These are phyloP conservation scores for Mycena olivaceomarginata DNA, from an alignment of 768 basidiomycete species.

Conservation along the genomic window DNA sequence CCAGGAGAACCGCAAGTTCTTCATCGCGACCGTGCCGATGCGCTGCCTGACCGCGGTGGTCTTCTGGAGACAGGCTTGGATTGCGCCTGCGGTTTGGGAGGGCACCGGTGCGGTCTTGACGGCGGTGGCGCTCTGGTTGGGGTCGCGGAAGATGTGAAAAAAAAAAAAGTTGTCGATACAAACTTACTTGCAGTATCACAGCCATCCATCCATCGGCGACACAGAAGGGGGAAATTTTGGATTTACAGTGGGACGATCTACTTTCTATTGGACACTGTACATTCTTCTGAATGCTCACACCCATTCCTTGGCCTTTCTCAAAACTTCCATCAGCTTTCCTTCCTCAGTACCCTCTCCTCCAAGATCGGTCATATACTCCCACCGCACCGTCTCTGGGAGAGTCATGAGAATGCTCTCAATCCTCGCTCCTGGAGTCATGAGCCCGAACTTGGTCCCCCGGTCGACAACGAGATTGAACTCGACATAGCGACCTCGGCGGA, in stretches of 20 bases:
- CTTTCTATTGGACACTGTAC: neutral
- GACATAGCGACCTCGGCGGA: slow-evolving; percentile 94
- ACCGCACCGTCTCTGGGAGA: slow-evolving; percentile 89
- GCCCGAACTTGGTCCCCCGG: slow-evolving; percentile 91
- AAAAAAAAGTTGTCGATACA: neutral
- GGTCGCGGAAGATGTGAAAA: neutral
- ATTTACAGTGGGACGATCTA: too few species aligned
- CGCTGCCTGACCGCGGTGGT: neutral
- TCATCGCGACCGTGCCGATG: slow-evolving; percentile 13
- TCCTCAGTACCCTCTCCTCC: slow-evolving; percentile 82
- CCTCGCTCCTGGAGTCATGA: slow-evolving; percentile 89
- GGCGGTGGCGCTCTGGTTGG: neutral
- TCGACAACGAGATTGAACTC: slow-evolving; percentile 96
- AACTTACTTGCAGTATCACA: too few species aligned
- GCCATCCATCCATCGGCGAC: too few species aligned
- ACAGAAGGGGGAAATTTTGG: too few species aligned
- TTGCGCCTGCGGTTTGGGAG: neutral
- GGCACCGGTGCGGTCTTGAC: neutral
- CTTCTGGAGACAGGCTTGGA: slow-evolving; percentile 7
- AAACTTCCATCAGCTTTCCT: slow-evolving; percentile 74
- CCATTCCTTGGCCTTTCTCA: slow-evolving; percentile 83
- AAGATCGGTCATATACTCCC: slow-evolving; percentile 92
- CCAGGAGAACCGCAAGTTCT: slow-evolving; percentile 8
- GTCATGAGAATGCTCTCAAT: slow-evolving; percentile 96
- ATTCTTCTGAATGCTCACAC: slow-evolving; percentile 50